phyloP scores from a whole-genome alignment of 345 rosid genomes.

The Corymbia maculata region DNA sequence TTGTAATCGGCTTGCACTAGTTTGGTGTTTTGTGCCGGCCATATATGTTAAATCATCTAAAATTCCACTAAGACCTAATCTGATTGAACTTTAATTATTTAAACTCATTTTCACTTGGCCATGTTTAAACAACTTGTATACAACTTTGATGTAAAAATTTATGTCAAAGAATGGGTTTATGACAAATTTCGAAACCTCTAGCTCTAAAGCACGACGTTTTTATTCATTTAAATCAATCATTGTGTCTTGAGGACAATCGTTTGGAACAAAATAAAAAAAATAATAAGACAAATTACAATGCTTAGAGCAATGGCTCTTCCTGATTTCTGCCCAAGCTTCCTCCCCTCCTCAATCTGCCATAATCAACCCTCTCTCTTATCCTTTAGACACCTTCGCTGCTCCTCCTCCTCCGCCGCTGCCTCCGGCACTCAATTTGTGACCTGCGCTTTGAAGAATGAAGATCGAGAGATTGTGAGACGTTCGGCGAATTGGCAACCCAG shows the following conservation, averaged over 20 bases:
- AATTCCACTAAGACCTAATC: not conserved
- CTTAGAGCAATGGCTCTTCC: not conserved
- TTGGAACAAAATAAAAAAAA: not conserved
- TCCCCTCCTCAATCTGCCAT: not conserved
- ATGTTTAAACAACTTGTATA: not conserved
- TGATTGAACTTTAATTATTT: not conserved
- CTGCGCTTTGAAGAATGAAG: not conserved
- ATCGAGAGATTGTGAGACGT: not conserved
- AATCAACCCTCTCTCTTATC: not conserved
- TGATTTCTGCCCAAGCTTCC: not conserved
- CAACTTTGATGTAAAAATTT: not conserved
- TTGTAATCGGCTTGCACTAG: too few relatives aligned
- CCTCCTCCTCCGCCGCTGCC: not conserved
- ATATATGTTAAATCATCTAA: not conserved
- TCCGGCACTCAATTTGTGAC: not conserved
- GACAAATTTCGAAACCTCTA: not conserved
- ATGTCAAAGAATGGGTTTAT: not conserved
- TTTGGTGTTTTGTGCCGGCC: too few relatives aligned
- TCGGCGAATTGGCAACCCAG: not conserved
- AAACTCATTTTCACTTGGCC: not conserved
- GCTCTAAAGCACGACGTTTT: not conserved
- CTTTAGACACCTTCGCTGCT: not conserved
- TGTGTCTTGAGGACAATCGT: not conserved
- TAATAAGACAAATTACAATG: not conserved
- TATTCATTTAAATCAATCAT: not conserved